Evolutionary conservation across 139 green algal genomes (phyloP).

Genomic region (Coelastrella sp.): DNA sequence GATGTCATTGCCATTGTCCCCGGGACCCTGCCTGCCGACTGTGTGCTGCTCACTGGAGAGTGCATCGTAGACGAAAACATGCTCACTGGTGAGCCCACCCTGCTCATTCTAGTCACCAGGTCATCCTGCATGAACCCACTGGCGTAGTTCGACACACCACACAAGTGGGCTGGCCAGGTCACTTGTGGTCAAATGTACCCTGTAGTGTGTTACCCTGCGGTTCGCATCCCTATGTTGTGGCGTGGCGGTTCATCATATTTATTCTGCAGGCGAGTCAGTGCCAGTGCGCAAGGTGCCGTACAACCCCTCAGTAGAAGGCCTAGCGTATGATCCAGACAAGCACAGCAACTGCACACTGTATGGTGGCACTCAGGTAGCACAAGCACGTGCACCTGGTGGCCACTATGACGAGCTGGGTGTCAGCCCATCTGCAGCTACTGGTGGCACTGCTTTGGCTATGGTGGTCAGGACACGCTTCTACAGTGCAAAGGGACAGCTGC

Average conservation of each 20-base stretch:
- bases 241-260: no score
- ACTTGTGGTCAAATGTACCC: no score
- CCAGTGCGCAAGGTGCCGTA: slow-evolving; percentile 81
- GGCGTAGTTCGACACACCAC: no score
- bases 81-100: slow-evolving; percentile 62
- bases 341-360: slow-evolving; percentile 75
- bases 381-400: slow-evolving; percentile 57
- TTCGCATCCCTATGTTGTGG: no score
- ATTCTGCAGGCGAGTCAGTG: slow-evolving; percentile 69
- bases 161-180: no score
- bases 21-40: slow-evolving; percentile 67
- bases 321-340: slow-evolving; percentile 70
- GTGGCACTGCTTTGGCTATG: slow-evolving; percentile 62
- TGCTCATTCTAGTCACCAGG: neutral
- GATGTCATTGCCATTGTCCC: slow-evolving; percentile 62
- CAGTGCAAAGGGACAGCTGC: slow-evolving; percentile 80
- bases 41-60: slow-evolving; percentile 73
- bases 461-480: slow-evolving; percentile 78
- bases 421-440: neutral
- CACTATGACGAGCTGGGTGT: neutral
- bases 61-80: slow-evolving; percentile 83
- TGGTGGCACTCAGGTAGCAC: slow-evolving; percentile 73
- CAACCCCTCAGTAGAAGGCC: slow-evolving; percentile 63
- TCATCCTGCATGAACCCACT: neutral
- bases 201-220: no score